phyloP scores from a whole-genome alignment of 306 rosid species.

The Carpinus viminea region DNA sequence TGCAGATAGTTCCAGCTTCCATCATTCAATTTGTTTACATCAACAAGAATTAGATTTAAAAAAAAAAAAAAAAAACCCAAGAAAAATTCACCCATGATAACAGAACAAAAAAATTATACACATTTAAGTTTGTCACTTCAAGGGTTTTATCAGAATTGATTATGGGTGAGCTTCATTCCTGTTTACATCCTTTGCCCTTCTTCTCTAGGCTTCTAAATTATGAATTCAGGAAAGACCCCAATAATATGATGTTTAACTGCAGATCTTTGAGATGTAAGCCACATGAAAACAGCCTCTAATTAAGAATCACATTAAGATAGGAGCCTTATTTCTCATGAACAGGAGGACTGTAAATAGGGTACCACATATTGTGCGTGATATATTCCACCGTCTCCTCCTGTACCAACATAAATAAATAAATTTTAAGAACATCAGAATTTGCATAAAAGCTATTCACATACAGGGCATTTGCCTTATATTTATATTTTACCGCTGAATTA shows the following conservation, averaged over 20 bases:
- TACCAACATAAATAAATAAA: conserved; percentile 26
- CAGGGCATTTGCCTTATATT: not conserved
- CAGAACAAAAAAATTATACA: conserved; percentile 1
- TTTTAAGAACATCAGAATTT: not conserved
- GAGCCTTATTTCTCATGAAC: conserved; percentile 66
- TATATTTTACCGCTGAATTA: not conserved
- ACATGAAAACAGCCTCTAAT: conserved; percentile 14
- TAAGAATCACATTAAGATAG: not conserved
- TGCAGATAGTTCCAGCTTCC: not conserved
- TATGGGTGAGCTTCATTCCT: conserved; percentile 1
- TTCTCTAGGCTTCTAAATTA: conserved; percentile 18
- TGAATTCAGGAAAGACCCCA: conserved; percentile 21
- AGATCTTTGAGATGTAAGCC: conserved; percentile 16
- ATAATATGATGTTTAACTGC: conserved; percentile 21
- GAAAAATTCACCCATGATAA: not conserved
- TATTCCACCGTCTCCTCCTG: conserved; percentile 74
- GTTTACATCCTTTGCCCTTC: conserved; percentile 5
- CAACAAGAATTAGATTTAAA: not conserved
- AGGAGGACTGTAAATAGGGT: conserved; percentile 77
- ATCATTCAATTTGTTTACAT: not conserved
- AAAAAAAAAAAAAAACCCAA: too few relatives aligned
- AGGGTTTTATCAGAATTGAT: not conserved
- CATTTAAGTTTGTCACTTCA: not conserved
- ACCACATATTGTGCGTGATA: conserved; percentile 71
- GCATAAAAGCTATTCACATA: not conserved